phyloP scores from a whole-genome alignment of 2,329 filamentous ascomycete species.

The Diaporthe aspalathi region DNA sequence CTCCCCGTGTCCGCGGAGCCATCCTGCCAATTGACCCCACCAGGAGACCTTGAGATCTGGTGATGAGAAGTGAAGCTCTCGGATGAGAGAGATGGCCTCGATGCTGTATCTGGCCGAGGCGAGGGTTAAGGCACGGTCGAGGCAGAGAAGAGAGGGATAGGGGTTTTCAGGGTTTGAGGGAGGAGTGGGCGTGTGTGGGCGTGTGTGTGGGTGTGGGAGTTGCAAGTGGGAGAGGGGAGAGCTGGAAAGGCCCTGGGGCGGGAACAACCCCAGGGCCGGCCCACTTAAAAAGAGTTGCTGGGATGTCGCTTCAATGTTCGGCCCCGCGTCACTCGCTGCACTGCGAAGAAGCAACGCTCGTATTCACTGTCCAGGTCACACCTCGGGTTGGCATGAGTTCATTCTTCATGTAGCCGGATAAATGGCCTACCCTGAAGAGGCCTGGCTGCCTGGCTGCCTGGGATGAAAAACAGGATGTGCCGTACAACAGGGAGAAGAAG shows the following conservation, averaged over 20 bases:
- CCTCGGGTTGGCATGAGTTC: too few relatives aligned
- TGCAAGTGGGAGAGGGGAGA: neutral
- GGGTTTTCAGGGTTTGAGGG: conserved; percentile 27
- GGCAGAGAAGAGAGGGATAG: conserved; percentile 15
- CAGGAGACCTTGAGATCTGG: neutral
- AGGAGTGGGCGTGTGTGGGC: conserved; percentile 1
- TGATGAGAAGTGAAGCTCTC: conserved; percentile 9
- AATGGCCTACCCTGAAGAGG: too few relatives aligned
- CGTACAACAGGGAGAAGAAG: too few relatives aligned
- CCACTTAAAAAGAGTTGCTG: neutral
- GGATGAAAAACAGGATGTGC: too few relatives aligned
- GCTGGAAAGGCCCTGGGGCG: neutral
- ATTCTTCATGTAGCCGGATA: neutral
- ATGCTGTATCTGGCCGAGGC: conserved; percentile 5
- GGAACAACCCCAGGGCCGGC: neutral
- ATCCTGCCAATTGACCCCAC: conserved; percentile 18
- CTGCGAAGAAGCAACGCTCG: too few relatives aligned
- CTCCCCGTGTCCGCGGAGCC: conserved; percentile 32
- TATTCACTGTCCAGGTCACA: too few relatives aligned
- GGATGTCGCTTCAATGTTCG: too few relatives aligned
- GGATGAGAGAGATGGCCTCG: neutral
- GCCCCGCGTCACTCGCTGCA: too few relatives aligned
- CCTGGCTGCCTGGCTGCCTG: too few relatives aligned
- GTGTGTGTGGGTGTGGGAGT: neutral
- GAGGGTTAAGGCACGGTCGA: conserved; percentile 17